Percentiles rank a stretch among this genome's conserved stretches.
Evolutionary conservation across 331 rosid genomes (phyloP).

Genomic region (Spiraea crenata): DNA sequence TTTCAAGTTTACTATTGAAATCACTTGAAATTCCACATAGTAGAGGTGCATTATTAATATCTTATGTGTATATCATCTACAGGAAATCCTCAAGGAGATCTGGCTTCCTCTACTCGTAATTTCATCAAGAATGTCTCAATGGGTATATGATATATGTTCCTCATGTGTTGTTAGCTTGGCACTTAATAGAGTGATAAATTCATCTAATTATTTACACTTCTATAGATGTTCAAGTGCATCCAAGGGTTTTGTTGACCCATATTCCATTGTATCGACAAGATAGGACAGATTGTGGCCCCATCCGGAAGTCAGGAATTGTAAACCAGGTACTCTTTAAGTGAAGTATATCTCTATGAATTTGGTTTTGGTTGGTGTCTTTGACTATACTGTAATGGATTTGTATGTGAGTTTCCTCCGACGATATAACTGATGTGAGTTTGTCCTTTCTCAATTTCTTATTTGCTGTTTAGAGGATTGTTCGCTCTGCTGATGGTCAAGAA

Average conservation of each 20-base stretch:
- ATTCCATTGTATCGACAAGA: slow-evolving; percentile 73
- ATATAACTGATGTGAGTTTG: slow-evolving; percentile 23
- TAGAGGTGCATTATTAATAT: background rate
- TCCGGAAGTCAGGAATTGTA: slow-evolving; percentile 54
- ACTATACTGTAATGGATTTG: slow-evolving; percentile 14
- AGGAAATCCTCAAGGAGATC: slow-evolving; percentile 51
- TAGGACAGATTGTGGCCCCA: slow-evolving; percentile 57
- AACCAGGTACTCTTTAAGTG: slow-evolving; percentile 55
- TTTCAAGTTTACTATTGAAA: background rate
- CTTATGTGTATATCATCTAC: slow-evolving; percentile 27
- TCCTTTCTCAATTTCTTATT: background rate
- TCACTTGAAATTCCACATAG: background rate
- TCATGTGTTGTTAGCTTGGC: slow-evolving; percentile 20
- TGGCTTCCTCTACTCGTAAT: slow-evolving; percentile 50
- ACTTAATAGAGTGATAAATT: slow-evolving; percentile 14
- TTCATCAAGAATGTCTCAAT: slow-evolving; percentile 59
- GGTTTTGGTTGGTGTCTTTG: background rate
- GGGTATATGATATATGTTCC: slow-evolving; percentile 43
- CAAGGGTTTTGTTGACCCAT: slow-evolving; percentile 75
- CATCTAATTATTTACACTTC: slow-evolving; percentile 15
- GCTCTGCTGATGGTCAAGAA: slow-evolving; percentile 23
- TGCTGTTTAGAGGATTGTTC: slow-evolving; percentile 48
- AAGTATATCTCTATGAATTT: background rate
- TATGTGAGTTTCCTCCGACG: slow-evolving; percentile 24
- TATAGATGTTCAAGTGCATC: slow-evolving; percentile 45